phyloP scores from a whole-genome alignment of 129 eudicot genomes.

The Pulicaria dysenterica region DNA sequence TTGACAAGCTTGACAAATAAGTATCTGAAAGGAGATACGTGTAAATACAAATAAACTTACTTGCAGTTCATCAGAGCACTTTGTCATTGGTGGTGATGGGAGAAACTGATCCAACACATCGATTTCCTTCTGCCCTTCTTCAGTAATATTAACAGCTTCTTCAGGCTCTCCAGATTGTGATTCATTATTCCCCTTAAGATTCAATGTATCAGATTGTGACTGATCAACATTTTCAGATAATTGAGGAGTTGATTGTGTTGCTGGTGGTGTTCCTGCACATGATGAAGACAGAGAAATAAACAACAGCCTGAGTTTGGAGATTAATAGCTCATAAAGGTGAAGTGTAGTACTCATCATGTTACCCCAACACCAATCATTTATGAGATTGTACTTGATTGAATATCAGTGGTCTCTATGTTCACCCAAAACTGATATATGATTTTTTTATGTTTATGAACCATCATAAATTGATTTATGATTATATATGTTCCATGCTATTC shows the following conservation, averaged over 20 bases:
- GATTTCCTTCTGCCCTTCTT: conserved; percentile 43
- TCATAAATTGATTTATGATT: too few relatives aligned
- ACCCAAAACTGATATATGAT: background rate
- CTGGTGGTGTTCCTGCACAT: conserved; percentile 58
- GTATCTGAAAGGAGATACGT: background rate
- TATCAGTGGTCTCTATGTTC: background rate
- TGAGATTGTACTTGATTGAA: conserved; percentile 1
- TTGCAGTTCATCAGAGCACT: conserved; percentile 84
- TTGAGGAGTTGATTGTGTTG: conserved; percentile 62
- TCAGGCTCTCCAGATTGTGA: conserved; percentile 42
- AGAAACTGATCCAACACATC: conserved; percentile 73
- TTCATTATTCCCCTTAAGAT: conserved; percentile 47
- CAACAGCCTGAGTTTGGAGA: background rate
- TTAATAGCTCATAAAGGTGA: background rate
- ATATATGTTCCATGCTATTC: too few relatives aligned
- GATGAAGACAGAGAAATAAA: conserved; percentile 1
- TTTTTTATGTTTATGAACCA: background rate
- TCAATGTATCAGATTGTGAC: conserved; percentile 46
- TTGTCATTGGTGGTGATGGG: conserved; percentile 68
- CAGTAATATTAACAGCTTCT: conserved; percentile 39
- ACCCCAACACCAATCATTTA: background rate
- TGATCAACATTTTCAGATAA: conserved; percentile 44
- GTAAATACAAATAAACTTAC: conserved; percentile 42
- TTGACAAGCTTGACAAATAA: too few relatives aligned
- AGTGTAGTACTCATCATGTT: background rate